Evolutionary conservation across 768 basidiomycete genomes (phyloP), one percentile per base, ranked within the genome.

Genomic region (Podaxis carcinomalis): DNA sequence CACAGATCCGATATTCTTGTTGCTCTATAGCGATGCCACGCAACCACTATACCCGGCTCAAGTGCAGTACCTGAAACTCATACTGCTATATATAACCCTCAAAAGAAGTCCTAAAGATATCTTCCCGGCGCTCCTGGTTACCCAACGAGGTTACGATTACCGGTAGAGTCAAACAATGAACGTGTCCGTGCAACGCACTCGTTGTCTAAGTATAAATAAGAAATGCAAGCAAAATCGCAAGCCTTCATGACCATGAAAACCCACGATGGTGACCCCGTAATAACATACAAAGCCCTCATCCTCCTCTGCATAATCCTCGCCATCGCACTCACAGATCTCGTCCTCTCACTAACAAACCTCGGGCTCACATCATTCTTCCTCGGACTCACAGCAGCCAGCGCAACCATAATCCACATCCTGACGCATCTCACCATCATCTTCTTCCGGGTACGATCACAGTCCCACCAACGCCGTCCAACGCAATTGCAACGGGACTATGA

Each of bases 331-430:
- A 16, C 36, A 5, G 57, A 58, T 19, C n/a, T 58, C 13, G 27
- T 47, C 3, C 46, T 58, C 21, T 49, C 49, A n/a, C 36, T 58
- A 35, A 6, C 28, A 19, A 50, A 58, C n/a, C 16, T 51, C 32
- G 57, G 57, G 14, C 21, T 58, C 2, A 49, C 57, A 27, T 58
- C 57, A n/a, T 50, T 58, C 35, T 40, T 58, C 13, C 21, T 58
- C 19, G 47, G 57, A 37, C 47, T 58, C 5, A 14, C 36, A 49
- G 57, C 57, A 5, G 14, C 47, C 7, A 16, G 46, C 21, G 35
- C 47, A 13, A 58, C 57, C 3, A 49, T 58, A n/a, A 51, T 50
- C 14, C 57, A 58, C 21, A 39, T 39, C 57, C 14, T 51, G 1
- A 27, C 47, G 23, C 32, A 58, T 1, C 36, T 58, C 9, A 7